Base-by-base conservation (phyloP, 495 filamentous ascomycete species). In the Glutinoglossum americanum region DNA sequence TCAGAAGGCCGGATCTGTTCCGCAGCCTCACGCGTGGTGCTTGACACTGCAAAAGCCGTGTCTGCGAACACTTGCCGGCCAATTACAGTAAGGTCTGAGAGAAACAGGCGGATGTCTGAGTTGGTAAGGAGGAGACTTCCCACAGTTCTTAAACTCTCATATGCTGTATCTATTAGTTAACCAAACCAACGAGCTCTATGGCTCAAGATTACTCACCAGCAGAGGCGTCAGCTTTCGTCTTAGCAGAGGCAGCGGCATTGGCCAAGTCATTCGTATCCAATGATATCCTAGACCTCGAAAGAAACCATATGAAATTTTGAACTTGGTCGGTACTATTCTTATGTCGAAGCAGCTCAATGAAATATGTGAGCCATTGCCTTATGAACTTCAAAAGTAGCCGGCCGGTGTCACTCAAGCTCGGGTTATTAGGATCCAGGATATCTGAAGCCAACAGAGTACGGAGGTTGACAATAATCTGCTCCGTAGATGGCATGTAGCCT, bases 401-500 rank as follows among this genome's bases (percentile, higher is more conserved):
- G 54, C 88, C 86, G 27, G 82, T 83, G 54, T 84, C 76, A 61
- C 85, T 90, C 51, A 95, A 73, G 21, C 85, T 81, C 25, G 80
- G 75, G 58, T 84, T 83, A 21, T 83, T 76, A 0, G 85, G 79
- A 65, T 87, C 89, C 54, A 95, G 75, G 21, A 93, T 61, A 62
- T 89, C 84, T 10, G 84, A 78, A 30, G 85, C 75, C 9, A 95
- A 72, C 1, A 97, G 68, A 32, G 82, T 87, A 37, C 89, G 80
- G 1, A 97, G 74, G 63, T 94, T 92, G 66, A 81, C 71, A 64
- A 88, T 84, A 59, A 74, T 61, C 64, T 97, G 90, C 61, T 94
- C 87, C 9, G 82, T 95, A 1, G 84, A 87, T 26, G 90, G 90
- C 84, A 95, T 88, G 69, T 82, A 95, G 1, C 90, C 90, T 61